A percentile compares a stretch with the other conserved stretches of the same genome.
These are phyloP conservation scores for Irpex sp. DNA, from an alignment of 1,284 basidiomycete genomes.

Conservation along the genomic window DNA sequence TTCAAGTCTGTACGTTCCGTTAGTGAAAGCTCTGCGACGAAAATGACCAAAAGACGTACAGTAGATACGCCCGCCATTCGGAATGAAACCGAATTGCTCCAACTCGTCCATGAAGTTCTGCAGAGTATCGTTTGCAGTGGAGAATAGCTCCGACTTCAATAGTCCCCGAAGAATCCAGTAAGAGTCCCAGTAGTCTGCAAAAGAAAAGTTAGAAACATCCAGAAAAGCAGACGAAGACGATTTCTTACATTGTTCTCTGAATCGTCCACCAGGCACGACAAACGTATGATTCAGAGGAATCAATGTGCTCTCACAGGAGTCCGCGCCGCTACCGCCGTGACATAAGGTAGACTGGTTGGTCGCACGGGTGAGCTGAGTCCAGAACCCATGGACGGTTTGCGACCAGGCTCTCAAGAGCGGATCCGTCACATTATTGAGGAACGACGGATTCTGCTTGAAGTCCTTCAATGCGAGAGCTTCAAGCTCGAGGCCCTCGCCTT, in stretches of 20 bases:
- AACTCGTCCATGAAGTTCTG: constrained; percentile 94
- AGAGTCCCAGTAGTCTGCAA: constrained; percentile 74
- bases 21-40: too few relatives aligned
- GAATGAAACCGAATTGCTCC: constrained; percentile 78
- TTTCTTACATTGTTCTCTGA: constrained; percentile 60
- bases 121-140: constrained; percentile 70
- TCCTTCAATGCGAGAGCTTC: constrained; percentile 55
- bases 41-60: constrained; percentile 37
- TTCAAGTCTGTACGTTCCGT: constrained; percentile 54
- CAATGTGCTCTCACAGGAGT: constrained; percentile 71
- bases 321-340: constrained; percentile 36
- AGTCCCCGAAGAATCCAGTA: constrained; percentile 87
- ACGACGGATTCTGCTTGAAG: constrained; percentile 62
- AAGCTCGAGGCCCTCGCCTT: constrained; percentile 82
- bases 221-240: neutral
- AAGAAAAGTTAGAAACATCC: neutral
- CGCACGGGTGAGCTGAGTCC: constrained; percentile 71
- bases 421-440: constrained; percentile 70
- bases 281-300: constrained; percentile 90
- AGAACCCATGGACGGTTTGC: constrained; percentile 76
- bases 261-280: constrained; percentile 80
- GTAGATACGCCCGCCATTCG: constrained; percentile 85
- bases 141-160: constrained; percentile 70
- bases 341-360: constrained; percentile 74
- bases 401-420: constrained; percentile 69